phyloP scores from a whole-genome alignment of 768 basidiomycete species.

The Boletus tomentosulus region DNA sequence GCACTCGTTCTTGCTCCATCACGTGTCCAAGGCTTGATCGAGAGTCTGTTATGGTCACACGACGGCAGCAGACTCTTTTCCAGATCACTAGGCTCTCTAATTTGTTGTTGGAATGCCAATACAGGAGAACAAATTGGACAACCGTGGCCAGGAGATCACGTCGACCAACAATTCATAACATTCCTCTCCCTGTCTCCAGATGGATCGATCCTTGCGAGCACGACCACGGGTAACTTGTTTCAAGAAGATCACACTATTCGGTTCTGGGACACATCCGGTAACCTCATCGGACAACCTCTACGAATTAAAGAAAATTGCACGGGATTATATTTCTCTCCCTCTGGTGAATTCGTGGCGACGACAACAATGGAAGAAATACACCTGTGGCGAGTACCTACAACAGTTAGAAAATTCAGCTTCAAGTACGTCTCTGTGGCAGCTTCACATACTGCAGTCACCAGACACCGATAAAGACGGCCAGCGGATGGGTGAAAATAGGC shows the following conservation, averaged over 20 bases:
- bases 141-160: too few relatives aligned
- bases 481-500: too few relatives aligned
- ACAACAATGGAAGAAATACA: not conserved
- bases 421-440: too few relatives aligned
- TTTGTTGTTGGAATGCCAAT: too few relatives aligned
- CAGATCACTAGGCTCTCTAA: too few relatives aligned
- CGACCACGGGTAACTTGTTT: not conserved
- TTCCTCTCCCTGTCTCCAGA: too few relatives aligned
- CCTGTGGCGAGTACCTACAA: not conserved
- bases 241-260: not conserved
- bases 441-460: too few relatives aligned
- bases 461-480: too few relatives aligned
- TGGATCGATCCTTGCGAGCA: not conserved
- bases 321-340: not conserved
- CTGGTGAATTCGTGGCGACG: not conserved
- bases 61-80: slow-evolving; percentile 14
- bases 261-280: not conserved
- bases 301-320: not conserved
- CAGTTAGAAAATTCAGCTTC: too few relatives aligned
- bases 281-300: not conserved
- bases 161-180: too few relatives aligned
- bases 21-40: too few relatives aligned
- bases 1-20: not conserved
- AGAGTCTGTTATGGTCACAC: slow-evolving; percentile 6
- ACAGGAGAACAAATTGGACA: too few relatives aligned